phyloP scores from a whole-genome alignment of 2,329 filamentous ascomycete genomes.

The Colletotrichum navitas region DNA sequence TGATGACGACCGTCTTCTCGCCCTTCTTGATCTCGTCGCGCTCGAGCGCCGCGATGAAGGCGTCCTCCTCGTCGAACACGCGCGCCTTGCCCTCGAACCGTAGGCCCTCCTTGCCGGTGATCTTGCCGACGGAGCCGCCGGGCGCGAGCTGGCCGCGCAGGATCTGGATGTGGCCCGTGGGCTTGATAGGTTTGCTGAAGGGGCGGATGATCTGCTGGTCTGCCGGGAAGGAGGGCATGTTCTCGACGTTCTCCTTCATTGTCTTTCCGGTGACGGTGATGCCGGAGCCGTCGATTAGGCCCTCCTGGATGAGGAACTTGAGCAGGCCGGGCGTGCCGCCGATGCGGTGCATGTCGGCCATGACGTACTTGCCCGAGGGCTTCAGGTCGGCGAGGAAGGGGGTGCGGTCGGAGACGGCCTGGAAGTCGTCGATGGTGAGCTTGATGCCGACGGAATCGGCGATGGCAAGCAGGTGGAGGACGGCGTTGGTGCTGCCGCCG shows the following conservation, averaged over 20 bases:
- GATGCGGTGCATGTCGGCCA: slow-evolving; percentile 86
- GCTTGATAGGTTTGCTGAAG: slow-evolving; percentile 86
- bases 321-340: slow-evolving; percentile 89
- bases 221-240: slow-evolving; percentile 78
- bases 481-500: slow-evolving; percentile 87
- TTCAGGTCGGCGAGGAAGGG: slow-evolving; percentile 87
- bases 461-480: slow-evolving; percentile 87
- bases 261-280: slow-evolving; percentile 92
- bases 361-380: slow-evolving; percentile 88
- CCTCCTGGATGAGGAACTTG: slow-evolving; percentile 87
- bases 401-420: slow-evolving; percentile 81
- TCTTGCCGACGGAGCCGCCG: slow-evolving; percentile 90
- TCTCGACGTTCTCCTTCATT: slow-evolving; percentile 84
- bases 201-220: slow-evolving; percentile 87
- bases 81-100: slow-evolving; percentile 83
- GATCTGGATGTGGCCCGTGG: slow-evolving; percentile 90
- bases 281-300: slow-evolving; percentile 82
- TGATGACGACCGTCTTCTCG: slow-evolving; percentile 90
- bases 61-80: slow-evolving; percentile 86
- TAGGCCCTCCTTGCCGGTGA: slow-evolving; percentile 93
- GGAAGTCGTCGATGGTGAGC: slow-evolving; percentile 88
- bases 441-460: slow-evolving; percentile 85
- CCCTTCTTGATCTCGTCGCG: slow-evolving; percentile 83
- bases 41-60: slow-evolving; percentile 83
- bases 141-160: slow-evolving; percentile 87